Evolutionary conservation across 257 asterid species (phyloP), one percentile per base, ranked within the genome.

Genomic region (Anisodus acutangulus): DNA sequence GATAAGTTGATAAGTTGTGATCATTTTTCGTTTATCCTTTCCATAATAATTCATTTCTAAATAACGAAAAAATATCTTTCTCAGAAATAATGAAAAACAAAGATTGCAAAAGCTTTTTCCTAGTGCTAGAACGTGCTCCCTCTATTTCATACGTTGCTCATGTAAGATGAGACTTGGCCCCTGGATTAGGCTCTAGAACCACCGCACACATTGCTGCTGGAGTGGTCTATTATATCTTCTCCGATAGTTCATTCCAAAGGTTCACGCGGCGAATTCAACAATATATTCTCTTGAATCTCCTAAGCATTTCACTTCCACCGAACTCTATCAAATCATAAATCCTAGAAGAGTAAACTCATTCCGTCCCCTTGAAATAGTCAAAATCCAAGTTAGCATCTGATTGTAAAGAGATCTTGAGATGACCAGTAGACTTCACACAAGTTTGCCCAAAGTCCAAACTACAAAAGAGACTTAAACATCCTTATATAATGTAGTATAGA

Each of bases 311-410:
- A 51, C 15, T 76, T 76, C 63, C 19, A 49, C 45, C 62, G 2
- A 72, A 51, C 81, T 76, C 81, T 76, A 76, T 76, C 63, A 49
- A 22, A 76, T 51, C 22, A 51, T 17, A 76, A 76, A 51, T 76
- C 11, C 63, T 12, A 51, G 62, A 51, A 31, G 45, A 74, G 45
- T 12, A 39, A 51, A 51, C 15, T 51, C 81, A 76, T 76, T 26
- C 1, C 12, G 4, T 51, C 12, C 43, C 81, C 17, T 51, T 51
- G 4, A 51, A 49, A 3, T 3, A 49, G 57, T 26, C 64, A 76
- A 76, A 76, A 13, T 51, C 19, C 63, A 51, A 76, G 63, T 51
- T 76, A 51, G 63, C 8, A 51, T 51, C 63, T 51, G 62, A 74
- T 22, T 49, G 43, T 47, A 74, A 22, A 49, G 63, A 12, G 45